These are phyloP conservation scores for Trematosphaeria pertusa DNA, from an alignment of 2,329 filamentous ascomycete species.

Conservation along the genomic window DNA sequence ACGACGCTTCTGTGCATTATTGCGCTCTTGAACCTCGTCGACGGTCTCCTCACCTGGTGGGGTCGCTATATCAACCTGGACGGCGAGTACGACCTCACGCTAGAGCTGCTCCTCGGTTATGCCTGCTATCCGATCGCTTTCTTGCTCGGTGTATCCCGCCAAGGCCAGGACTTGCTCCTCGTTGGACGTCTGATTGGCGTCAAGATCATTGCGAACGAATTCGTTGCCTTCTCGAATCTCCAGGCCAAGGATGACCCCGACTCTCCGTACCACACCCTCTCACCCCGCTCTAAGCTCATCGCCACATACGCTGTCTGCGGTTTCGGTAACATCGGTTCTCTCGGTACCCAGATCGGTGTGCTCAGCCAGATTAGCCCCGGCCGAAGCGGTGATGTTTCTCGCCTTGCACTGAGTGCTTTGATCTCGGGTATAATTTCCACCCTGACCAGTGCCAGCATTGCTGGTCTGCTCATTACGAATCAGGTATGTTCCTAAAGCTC, in stretches of 20 bases:
- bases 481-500: conserved; percentile 23
- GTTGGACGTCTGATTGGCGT: conserved; percentile 82
- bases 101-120: conserved; percentile 80
- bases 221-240: conserved; percentile 72
- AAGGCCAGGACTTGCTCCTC: conserved; percentile 66
- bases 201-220: conserved; percentile 89
- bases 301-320: conserved; percentile 84
- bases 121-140: conserved; percentile 79
- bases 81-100: conserved; percentile 69
- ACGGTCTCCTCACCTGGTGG: conserved; percentile 84
- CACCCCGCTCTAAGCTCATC: conserved; percentile 76
- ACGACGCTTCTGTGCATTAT: conserved; percentile 84
- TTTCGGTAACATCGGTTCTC: conserved; percentile 80
- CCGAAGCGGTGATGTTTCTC: conserved; percentile 76
- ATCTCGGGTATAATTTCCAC: conserved; percentile 80
- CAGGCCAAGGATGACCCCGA: conserved; percentile 51
- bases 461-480: conserved; percentile 63
- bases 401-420: conserved; percentile 77
- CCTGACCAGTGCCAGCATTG: conserved; percentile 71
- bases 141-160: conserved; percentile 76
- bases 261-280: conserved; percentile 64
- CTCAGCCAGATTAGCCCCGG: conserved; percentile 79
- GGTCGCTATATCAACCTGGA: conserved; percentile 78
- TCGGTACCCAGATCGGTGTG: conserved; percentile 90
- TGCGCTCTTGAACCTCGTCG: conserved; percentile 74